phyloP scores from a whole-genome alignment of 192 early-diverging fungal genomes.

The Chytriomyces confervae region DNA sequence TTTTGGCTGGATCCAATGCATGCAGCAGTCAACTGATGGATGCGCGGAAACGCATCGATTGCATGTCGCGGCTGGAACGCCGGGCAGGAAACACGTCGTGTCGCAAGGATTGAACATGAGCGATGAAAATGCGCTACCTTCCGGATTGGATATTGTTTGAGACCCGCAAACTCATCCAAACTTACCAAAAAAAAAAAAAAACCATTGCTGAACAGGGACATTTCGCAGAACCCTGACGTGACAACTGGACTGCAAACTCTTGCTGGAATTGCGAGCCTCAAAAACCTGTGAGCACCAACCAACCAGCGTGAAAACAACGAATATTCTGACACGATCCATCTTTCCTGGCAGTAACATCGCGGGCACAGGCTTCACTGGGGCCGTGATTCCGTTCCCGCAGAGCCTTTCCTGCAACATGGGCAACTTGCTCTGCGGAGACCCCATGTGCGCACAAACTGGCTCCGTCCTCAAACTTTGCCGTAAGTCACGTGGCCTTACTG shows the following conservation, averaged over 20 bases:
- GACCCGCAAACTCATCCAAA: neutral
- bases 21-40: neutral
- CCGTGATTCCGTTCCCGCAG: neutral
- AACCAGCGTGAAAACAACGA: neutral
- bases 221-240: constrained; percentile 15
- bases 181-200: neutral
- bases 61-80: neutral
- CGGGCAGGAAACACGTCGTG: neutral
- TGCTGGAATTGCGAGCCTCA: constrained; percentile 2
- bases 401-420: constrained; percentile 1
- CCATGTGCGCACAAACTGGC: constrained; percentile 1
- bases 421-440: constrained; percentile 13
- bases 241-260: constrained; percentile 9
- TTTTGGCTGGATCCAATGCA: too few species aligned
- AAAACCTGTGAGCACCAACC: constrained; percentile 15
- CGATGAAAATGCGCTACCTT: neutral
- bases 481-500: neutral
- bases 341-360: neutral
- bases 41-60: neutral
- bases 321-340: neutral
- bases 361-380: constrained; percentile 14
- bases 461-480: constrained; percentile 7
- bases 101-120: neutral
- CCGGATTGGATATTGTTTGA: neutral
- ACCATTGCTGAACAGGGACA: constrained; percentile 6